Conservation (phyloP, 768 basidiomycete species). For the Tricholoma saponaceum region DNA sequence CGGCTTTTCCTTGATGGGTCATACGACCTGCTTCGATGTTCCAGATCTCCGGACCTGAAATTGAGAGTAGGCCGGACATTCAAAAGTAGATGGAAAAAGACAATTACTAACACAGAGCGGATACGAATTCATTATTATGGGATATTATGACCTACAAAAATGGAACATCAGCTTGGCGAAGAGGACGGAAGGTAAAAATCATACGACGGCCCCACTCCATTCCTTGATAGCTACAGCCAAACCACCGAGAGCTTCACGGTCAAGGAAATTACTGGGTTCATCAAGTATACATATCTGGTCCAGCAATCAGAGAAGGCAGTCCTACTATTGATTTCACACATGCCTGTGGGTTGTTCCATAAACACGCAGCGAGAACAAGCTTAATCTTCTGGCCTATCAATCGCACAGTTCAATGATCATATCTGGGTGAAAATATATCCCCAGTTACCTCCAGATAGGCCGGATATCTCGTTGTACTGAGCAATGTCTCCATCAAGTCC, state of each 20-base stretch:
- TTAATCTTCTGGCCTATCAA: slow-evolving; percentile 90
- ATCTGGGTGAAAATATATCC: not conserved
- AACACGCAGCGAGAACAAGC: slow-evolving; percentile 87
- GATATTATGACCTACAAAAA: slow-evolving; percentile 81
- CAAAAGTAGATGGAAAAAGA: slow-evolving; percentile 5
- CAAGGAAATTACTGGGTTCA: slow-evolving; percentile 96
- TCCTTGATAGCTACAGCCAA: slow-evolving; percentile 92
- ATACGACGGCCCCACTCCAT: slow-evolving; percentile 88
- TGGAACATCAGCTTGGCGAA: not conserved
- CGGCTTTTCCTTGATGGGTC: slow-evolving; percentile 84
- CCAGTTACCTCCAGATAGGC: slow-evolving; percentile 80
- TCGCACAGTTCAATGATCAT: slow-evolving; percentile 8
- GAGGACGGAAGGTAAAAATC: slow-evolving; percentile 16
- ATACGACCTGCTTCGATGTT: slow-evolving; percentile 83
- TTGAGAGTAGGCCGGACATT: slow-evolving; percentile 8
- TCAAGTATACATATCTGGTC: slow-evolving; percentile 70
- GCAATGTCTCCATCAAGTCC: slow-evolving; percentile 97
- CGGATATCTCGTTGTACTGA: slow-evolving; percentile 95
- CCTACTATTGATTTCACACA: slow-evolving; percentile 11
- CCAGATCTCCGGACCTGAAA: slow-evolving; percentile 88
- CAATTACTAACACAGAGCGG: slow-evolving; percentile 64
- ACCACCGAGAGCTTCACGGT: slow-evolving; percentile 92
- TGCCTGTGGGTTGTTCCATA: slow-evolving; percentile 95
- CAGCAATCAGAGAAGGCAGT: slow-evolving; percentile 1
- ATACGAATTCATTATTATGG: slow-evolving; percentile 88